Evolutionary conservation across 352 stramenopile species (phyloP).

Genomic region (Pythium utonaiense): DNA sequence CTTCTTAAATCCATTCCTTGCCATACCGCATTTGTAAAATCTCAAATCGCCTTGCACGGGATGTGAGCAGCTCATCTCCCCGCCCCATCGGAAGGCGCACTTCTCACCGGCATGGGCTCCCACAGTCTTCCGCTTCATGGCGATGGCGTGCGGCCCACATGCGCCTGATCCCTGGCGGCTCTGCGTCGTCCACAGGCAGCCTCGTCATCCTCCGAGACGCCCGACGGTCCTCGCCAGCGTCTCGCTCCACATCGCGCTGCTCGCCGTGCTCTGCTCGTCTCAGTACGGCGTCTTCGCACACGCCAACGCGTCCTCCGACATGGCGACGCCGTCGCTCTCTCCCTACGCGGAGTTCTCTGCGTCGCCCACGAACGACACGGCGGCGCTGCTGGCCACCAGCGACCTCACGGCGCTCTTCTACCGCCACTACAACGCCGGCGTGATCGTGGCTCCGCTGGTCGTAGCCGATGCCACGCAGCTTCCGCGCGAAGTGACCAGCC

Average conservation of each 20-base stretch:
- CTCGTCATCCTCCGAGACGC: background rate
- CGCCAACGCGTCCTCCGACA: background rate
- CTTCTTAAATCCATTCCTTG: background rate
- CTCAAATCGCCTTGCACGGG: background rate
- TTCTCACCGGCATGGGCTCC: background rate
- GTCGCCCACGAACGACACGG: constrained; percentile 12
- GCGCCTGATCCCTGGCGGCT: background rate
- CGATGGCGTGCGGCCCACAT: background rate
- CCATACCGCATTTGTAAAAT: background rate
- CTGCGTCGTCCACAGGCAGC: background rate
- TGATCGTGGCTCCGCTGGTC: constrained; percentile 23
- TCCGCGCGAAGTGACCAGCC: constrained; percentile 2
- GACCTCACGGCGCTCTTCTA: constrained; percentile 23
- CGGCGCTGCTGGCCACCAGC: constrained; percentile 12
- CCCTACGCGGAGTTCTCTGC: background rate
- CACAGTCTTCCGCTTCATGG: background rate
- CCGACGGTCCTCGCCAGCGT: no score
- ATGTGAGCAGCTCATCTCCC: background rate
- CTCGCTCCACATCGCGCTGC: background rate
- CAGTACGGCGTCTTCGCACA: background rate
- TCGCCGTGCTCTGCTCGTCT: background rate
- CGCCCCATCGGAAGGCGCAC: background rate
- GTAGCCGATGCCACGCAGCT: constrained; percentile 5
- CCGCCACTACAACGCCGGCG: constrained; percentile 23
- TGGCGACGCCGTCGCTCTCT: background rate